Evolutionary conservation across 2,329 filamentous ascomycete species (phyloP).

Genomic region (Sarocladium brachiariae): DNA sequence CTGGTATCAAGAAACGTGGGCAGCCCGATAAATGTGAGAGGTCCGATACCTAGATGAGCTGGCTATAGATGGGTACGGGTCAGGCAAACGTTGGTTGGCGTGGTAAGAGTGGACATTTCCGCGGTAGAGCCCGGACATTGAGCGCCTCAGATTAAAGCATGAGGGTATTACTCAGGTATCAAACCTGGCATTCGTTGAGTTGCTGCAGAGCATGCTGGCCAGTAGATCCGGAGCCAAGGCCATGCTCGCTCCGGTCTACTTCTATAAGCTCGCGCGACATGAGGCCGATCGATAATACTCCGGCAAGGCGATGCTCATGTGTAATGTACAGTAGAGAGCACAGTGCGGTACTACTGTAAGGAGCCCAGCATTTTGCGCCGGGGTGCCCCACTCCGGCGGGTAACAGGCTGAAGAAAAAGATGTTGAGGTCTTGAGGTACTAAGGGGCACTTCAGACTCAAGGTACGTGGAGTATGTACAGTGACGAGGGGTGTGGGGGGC

Average conservation of each 20-base stretch:
- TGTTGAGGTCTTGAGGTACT: no score
- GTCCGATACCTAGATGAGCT: background rate
- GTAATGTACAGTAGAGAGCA: background rate
- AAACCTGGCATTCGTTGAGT: no score
- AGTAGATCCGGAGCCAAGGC: background rate
- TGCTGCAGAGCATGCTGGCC: no score
- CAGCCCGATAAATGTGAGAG: background rate
- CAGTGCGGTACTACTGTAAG: background rate
- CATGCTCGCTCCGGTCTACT: no score
- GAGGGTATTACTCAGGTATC: no score
- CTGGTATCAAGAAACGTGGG: background rate
- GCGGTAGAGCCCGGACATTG: background rate
- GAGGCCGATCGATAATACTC: no score
- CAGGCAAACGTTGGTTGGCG: background rate
- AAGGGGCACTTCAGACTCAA: no score
- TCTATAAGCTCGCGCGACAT: no score
- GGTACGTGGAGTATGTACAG: background rate
- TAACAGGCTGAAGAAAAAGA: conserved; percentile 8
- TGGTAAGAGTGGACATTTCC: background rate
- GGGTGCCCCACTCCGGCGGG: conserved; percentile 8
- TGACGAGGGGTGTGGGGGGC: background rate
- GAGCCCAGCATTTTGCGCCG: no score
- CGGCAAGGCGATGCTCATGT: no score
- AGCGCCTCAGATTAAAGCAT: background rate
- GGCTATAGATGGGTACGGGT: background rate